Conservation (phyloP, 2,329 filamentous ascomycete genomes). For the Talaromyces islandicus region DNA sequence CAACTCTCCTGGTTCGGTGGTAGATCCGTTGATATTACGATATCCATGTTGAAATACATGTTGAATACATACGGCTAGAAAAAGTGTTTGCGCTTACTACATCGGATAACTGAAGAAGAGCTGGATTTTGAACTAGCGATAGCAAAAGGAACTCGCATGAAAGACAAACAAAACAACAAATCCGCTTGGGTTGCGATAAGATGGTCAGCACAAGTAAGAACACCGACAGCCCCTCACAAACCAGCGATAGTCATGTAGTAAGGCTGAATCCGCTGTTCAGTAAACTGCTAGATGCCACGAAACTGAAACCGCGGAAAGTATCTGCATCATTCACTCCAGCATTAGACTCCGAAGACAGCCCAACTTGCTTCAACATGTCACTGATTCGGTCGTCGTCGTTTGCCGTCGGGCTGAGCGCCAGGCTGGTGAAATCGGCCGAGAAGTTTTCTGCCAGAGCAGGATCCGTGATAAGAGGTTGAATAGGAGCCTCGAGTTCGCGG, state of each 20-base stretch:
- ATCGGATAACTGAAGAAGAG: neutral
- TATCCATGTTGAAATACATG: neutral
- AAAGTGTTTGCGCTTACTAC: neutral
- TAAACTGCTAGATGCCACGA: constrained; percentile 42
- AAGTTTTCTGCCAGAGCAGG: constrained; percentile 97
- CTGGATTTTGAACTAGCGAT: neutral
- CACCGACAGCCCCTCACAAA: neutral
- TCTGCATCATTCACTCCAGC: constrained; percentile 25
- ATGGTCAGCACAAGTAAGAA: neutral
- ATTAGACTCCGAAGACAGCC: constrained; percentile 14
- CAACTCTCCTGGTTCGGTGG: neutral
- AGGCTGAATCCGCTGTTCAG: constrained; percentile 34
- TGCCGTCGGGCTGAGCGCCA: constrained; percentile 70
- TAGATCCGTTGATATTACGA: neutral
- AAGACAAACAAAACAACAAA: neutral
- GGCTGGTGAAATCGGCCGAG: constrained; percentile 79
- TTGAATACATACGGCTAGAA: neutral
- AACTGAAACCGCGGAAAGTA: constrained; percentile 45
- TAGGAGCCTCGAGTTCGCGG: constrained; percentile 79
- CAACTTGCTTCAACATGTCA: constrained; percentile 15
- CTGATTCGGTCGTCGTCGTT: constrained; percentile 16
- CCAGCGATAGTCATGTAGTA: constrained; percentile 13
- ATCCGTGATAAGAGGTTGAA: constrained; percentile 89
- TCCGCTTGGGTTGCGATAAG: neutral
- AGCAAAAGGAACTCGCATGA: neutral